These are phyloP conservation scores for Phialophora chinensis DNA, from an alignment of 2,329 filamentous ascomycete species.

Conservation along the genomic window DNA sequence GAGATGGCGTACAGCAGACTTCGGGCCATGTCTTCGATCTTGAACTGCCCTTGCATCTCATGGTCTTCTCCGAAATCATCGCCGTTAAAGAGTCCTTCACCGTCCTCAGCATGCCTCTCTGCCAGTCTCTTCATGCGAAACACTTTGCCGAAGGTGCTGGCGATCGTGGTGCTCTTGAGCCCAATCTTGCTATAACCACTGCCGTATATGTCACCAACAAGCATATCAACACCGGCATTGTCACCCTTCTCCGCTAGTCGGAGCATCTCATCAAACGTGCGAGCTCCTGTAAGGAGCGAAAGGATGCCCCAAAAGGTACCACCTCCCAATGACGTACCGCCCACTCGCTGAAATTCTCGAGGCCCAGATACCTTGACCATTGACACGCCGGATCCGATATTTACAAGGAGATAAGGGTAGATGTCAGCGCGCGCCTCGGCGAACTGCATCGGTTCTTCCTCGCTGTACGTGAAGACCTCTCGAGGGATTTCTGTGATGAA, in stretches of 20 bases:
- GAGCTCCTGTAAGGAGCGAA: constrained; percentile 87
- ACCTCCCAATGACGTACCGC: constrained; percentile 90
- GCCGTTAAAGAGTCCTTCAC: constrained; percentile 62
- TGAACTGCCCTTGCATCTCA: constrained; percentile 62
- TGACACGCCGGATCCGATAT: constrained; percentile 95
- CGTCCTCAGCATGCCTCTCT: constrained; percentile 78
- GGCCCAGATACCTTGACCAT: constrained; percentile 97
- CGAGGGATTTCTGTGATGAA: constrained; percentile 98
- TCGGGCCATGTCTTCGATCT: constrained; percentile 82
- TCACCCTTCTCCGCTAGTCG: constrained; percentile 88
- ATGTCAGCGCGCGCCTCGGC: constrained; percentile 77
- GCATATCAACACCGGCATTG: constrained; percentile 91
- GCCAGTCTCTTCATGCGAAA: constrained; percentile 89
- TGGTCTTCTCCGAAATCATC: constrained; percentile 48
- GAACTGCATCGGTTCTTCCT: constrained; percentile 89
- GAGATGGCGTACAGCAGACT: constrained; percentile 87
- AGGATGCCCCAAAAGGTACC: constrained; percentile 98
- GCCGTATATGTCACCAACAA: constrained; percentile 97
- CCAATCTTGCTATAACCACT: constrained; percentile 92
- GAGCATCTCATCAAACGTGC: constrained; percentile 97
- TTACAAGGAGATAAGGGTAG: constrained; percentile 96
- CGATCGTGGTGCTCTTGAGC: constrained; percentile 92
- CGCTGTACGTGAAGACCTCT: constrained; percentile 94
- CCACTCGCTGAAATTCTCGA: constrained; percentile 84
- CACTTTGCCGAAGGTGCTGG: constrained; percentile 95